Conservation (phyloP, 768 basidiomycete genomes). For the Rhizopogon vulgaris region DNA sequence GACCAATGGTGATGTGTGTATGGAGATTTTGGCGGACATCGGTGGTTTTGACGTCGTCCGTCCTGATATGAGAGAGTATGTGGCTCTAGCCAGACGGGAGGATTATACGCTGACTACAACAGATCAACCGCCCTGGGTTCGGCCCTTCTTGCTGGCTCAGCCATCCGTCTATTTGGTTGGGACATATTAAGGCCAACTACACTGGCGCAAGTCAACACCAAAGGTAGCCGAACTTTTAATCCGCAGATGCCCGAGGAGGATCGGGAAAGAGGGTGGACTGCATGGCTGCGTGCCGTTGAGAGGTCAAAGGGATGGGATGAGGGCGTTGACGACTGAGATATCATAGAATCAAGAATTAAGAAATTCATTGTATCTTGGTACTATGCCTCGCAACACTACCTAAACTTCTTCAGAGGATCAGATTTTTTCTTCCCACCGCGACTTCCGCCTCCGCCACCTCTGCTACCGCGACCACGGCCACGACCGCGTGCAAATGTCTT, state of each 20-base stretch:
- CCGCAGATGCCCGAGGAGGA: slow-evolving; percentile 48
- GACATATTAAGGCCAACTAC: slow-evolving; percentile 80
- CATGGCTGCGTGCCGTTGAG: slow-evolving; percentile 89
- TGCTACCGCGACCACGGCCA: slow-evolving; percentile 46
- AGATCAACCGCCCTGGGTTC: slow-evolving; percentile 95
- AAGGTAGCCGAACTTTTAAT: slow-evolving; percentile 66
- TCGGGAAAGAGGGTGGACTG: slow-evolving; percentile 60
- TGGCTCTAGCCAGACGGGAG: slow-evolving; percentile 9
- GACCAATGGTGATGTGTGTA: slow-evolving; percentile 88
- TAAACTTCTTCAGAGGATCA: slow-evolving; percentile 80
- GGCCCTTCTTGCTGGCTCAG: slow-evolving; percentile 87
- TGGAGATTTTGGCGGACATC: slow-evolving; percentile 82
- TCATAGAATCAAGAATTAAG: background rate
- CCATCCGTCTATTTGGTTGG: slow-evolving; percentile 89
- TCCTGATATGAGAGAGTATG: slow-evolving; percentile 95
- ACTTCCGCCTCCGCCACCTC: slow-evolving; percentile 25
- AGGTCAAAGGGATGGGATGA: slow-evolving; percentile 80
- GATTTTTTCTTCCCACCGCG: slow-evolving; percentile 72
- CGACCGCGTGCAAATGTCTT: slow-evolving; percentile 44
- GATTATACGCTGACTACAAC: slow-evolving; percentile 1
- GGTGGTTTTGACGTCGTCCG: slow-evolving; percentile 90
- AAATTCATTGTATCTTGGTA: background rate
- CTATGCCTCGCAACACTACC: slow-evolving; percentile 12
- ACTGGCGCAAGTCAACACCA: slow-evolving; percentile 79
- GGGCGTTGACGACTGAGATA: slow-evolving; percentile 28